A percentile compares a stretch with the other conserved stretches of the same genome.
Conservation (phyloP, 768 basidiomycete genomes). For the Suillus bovinus region DNA sequence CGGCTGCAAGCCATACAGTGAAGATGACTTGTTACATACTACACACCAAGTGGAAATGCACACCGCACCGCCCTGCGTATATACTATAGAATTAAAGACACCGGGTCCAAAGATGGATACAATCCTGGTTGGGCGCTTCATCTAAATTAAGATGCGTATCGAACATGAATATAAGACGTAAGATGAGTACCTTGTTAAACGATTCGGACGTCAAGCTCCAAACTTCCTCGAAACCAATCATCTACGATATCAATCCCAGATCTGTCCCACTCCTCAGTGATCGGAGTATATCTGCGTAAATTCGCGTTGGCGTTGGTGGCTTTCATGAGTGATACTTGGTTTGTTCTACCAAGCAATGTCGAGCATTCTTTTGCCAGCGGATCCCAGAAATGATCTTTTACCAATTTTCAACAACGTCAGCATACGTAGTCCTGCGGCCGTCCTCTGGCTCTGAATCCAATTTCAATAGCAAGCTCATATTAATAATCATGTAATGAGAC, state of each 20-base stretch:
- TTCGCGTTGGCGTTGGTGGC: neutral
- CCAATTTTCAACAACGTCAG: neutral
- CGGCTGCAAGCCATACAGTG: too few relatives aligned
- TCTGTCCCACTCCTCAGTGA: neutral
- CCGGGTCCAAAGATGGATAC: neutral
- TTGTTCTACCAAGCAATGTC: neutral
- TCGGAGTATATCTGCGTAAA: neutral
- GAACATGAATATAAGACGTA: neutral
- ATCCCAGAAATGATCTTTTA: neutral
- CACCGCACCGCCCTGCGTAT: neutral
- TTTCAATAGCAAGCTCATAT: neutral
- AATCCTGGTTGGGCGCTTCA: too few relatives aligned
- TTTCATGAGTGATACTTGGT: neutral
- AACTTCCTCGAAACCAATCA: neutral
- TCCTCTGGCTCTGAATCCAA: too few relatives aligned
- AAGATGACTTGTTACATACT: neutral
- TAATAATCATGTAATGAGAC: neutral
- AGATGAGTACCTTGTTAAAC: too few relatives aligned
- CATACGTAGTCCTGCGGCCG: neutral
- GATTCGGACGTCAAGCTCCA: neutral
- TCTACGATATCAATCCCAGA: neutral
- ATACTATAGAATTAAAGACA: neutral
- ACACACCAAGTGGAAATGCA: neutral
- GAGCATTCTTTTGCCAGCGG: neutral
- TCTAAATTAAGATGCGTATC: neutral